Evolutionary conservation across 2,329 filamentous ascomycete genomes (phyloP), one percentile per base, ranked within the genome.

Genomic region (Colletotrichum lentis): DNA sequence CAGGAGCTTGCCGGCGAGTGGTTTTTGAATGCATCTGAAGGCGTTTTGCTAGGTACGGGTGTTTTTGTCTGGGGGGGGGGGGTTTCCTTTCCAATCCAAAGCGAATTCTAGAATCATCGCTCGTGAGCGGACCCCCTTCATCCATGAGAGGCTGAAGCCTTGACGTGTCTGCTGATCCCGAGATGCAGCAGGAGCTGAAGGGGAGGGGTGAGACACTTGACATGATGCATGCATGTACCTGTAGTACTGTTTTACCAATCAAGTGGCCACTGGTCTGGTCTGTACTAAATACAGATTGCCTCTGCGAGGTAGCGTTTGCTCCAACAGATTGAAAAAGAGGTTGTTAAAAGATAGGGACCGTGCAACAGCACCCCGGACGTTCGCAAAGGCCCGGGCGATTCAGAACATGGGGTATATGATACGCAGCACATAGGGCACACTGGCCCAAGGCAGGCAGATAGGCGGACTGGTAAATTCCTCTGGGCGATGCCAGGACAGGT

Each of bases 311-410:
- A 27, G 14, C n/a, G 12, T 24, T 59, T 24, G 47, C 8, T 10
- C 4, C 5, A 12, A 3, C 8, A 8, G 16, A 10, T 24, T 35
- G 43, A 14, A n/a, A 46, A 27, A 20, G 44, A 54, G 22, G 62
- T 62, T 39, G 47, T 41, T 46, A 53, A 47, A 53, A 64, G 56
- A 61, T 43, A 43, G 44, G 62, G 62, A 54, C 62, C 62, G 64
- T 67, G 59, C 60, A 37, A 57, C 27, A 52, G 27, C 44, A 20
- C 55, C 64, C 64, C 43, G 24, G 43, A 35, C 43, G 39, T 27
- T 20, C 16, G 24, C 37, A 49, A 43, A 55, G 6, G 16, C 8
- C n/a, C 27, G 14, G 55, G 55, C 44, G 44, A 14, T 62, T 53
- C 49, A 14, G 52, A 27, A 8, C 37, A 44, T 49, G 50, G 50